Percentiles rank a stretch among this genome's conserved stretches.
These are phyloP conservation scores for Huntiella savannae DNA, from an alignment of 2,329 filamentous ascomycete genomes.

Conservation along the genomic window DNA sequence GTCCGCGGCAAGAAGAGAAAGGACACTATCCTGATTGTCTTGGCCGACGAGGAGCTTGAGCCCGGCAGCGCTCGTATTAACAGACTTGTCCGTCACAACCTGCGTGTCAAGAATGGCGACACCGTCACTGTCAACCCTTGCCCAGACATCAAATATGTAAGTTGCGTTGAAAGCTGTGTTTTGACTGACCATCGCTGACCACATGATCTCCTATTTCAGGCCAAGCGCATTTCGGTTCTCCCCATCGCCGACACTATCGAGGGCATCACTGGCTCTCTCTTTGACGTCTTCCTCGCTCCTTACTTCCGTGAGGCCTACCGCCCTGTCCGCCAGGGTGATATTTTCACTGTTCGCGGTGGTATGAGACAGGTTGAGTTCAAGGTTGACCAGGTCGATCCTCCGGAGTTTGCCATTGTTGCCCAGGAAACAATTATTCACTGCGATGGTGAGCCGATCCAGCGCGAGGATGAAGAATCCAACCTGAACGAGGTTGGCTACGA, in stretches of 20 bases:
- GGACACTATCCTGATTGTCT: slow-evolving; percentile 93
- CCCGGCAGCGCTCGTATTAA: slow-evolving; percentile 95
- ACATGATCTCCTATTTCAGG: slow-evolving; percentile 30
- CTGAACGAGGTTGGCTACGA: slow-evolving; percentile 98
- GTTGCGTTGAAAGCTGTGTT: slow-evolving; percentile 20
- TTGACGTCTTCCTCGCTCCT: slow-evolving; percentile 96
- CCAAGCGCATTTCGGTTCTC: slow-evolving; percentile 95
- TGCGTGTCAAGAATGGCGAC: slow-evolving; percentile 95
- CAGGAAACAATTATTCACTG: slow-evolving; percentile 99
- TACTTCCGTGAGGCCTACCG: slow-evolving; percentile 99
- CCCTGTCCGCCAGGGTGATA: slow-evolving; percentile 88
- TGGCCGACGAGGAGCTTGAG: slow-evolving; percentile 94
- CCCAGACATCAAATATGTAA: slow-evolving; percentile 98
- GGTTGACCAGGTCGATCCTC: slow-evolving; percentile 94
- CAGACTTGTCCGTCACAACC: slow-evolving; percentile 93
- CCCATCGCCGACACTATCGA: slow-evolving; percentile 97
- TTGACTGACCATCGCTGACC: background rate
- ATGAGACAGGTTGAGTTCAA: slow-evolving; percentile 99
- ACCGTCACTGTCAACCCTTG: slow-evolving; percentile 94
- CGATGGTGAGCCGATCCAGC: slow-evolving; percentile 85
- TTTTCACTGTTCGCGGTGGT: slow-evolving; percentile 91
- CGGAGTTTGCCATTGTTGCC: slow-evolving; percentile 95
- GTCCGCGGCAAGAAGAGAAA: slow-evolving; percentile 99
- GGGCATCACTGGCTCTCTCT: slow-evolving; percentile 90
- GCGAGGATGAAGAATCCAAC: slow-evolving; percentile 97